Evolutionary conservation across 805 yeast genomes (phyloP), one percentile per base, ranked within the genome.

Genomic region (Wickerhamiella parazyma): DNA sequence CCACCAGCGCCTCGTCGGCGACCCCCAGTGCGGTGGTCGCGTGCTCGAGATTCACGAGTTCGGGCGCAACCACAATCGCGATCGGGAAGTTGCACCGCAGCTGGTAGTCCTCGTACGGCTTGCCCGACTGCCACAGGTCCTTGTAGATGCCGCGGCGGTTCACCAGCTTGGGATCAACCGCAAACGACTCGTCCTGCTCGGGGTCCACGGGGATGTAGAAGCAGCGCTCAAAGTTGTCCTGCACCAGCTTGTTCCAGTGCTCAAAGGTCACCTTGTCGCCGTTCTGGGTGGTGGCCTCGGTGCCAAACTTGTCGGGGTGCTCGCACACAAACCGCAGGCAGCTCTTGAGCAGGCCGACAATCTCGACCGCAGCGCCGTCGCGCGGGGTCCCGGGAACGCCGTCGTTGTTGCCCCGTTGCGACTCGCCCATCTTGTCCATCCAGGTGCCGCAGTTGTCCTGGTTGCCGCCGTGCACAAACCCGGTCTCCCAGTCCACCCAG

Each of bases 361-460:
- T 80, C 61, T 89, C 98, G 45, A 89, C 70, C 2, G 94, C 95
- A 1, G 96, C 95, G 29, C 98, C 98, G 62, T 87, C 95, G 57
- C 98, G 73, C 19, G 98, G 97, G 0, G 97, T 89, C 1, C 97
- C 98, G 1, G 98, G 98, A 28, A 74, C 67, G n/a, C 98, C 98
- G 52, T 79, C 81, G 47, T 76, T 78, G 1, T 80, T 79, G 0
- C 97, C 95, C 45, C 63, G 69, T 28, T 62, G 76, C 55, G 94
- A 82, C 64, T 91, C 97, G 20, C 98, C 98, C 97, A 89, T 89
- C 64, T 89, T 89, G 63, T 89, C 98, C 95, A 87, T 89, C 98
- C 98, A 89, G 0, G 98, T 91, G 18, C 98, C 98, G 66, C 98
- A 89, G 58, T 89, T 89, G 59, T 64, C 75, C 60, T 82, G 94